A percentile compares a stretch with the other conserved stretches of the same genome.
These are phyloP conservation scores for Asparagopsis taxiformis DNA, from an alignment of 31 red algal species.

Conservation along the genomic window DNA sequence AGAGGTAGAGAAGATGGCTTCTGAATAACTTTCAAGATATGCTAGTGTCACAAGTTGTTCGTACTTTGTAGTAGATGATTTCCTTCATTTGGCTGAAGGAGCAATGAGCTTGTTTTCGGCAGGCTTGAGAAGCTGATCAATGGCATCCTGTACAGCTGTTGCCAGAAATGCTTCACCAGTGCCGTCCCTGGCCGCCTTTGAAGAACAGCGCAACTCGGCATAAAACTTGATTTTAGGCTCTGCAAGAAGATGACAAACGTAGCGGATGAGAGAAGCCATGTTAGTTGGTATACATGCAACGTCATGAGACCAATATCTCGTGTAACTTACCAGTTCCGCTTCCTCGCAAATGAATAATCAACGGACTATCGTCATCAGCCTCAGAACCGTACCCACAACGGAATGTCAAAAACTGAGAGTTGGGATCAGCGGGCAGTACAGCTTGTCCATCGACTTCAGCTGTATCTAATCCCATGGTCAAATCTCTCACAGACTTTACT, in stretches of 20 bases:
- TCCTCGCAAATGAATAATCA: constrained; percentile 54
- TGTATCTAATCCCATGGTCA: constrained; percentile 41
- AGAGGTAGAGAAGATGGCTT: constrained; percentile 50
- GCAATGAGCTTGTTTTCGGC: constrained; percentile 24
- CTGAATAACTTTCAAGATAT: constrained; percentile 7
- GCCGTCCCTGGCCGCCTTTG: constrained; percentile 4
- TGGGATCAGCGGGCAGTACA: constrained; percentile 30
- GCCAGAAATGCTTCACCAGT: constrained; percentile 22
- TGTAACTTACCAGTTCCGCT: constrained; percentile 54
- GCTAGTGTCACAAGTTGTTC: neutral
- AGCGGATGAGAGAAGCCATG: neutral
- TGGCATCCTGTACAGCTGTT: constrained; percentile 26
- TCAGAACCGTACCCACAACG: neutral
- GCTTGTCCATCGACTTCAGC: constrained; percentile 31
- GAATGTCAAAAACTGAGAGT: constrained; percentile 57
- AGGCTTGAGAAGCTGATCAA: constrained; percentile 30
- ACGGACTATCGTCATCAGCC: constrained; percentile 8
- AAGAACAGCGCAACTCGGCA: constrained; percentile 19
- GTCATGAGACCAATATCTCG: neutral
- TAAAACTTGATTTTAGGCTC: constrained; percentile 66
- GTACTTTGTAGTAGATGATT: neutral
- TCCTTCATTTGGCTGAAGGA: neutral
- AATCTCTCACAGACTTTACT: constrained; percentile 42
- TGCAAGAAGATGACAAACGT: neutral
- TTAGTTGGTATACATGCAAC: neutral